These are phyloP conservation scores for Pythium apleroticum DNA, from an alignment of 352 stramenopile species.

Conservation along the genomic window DNA sequence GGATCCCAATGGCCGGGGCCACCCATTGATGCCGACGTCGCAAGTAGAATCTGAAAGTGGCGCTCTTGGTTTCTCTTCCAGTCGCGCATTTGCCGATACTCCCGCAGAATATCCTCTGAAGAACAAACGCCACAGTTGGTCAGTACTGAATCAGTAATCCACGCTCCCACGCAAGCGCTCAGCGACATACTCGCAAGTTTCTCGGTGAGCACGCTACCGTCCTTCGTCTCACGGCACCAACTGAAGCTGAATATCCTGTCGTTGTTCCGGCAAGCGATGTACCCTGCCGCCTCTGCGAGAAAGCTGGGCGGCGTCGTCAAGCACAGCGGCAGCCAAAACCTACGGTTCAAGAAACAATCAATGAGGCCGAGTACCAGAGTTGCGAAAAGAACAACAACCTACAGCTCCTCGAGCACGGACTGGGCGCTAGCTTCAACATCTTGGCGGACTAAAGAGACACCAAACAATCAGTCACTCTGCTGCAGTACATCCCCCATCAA, in stretches of 20 bases:
- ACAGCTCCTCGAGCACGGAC: conserved; percentile 69
- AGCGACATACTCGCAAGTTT: conserved; percentile 61
- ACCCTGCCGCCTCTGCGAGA: conserved; percentile 71
- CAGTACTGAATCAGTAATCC: conserved; percentile 1
- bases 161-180: not conserved
- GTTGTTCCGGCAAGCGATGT: conserved; percentile 72
- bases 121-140: not conserved
- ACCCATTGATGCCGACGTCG: conserved; percentile 29
- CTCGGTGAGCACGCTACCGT: conserved; percentile 60
- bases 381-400: not conserved
- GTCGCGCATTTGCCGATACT: conserved; percentile 51
- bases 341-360: conserved; percentile 16
- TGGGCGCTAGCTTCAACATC: conserved; percentile 52
- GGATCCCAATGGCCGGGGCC: conserved; percentile 34
- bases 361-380: not conserved
- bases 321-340: conserved; percentile 71
- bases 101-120: conserved; percentile 61
- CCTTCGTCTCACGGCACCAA: conserved; percentile 57
- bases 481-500: no score
- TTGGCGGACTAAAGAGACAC: conserved; percentile 38
- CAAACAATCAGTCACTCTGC: conserved; percentile 2
- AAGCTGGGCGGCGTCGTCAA: conserved; percentile 51
- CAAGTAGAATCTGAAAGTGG: conserved; percentile 58
- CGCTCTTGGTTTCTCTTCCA: conserved; percentile 70
- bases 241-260: conserved; percentile 80